A percentile compares a stretch with the other conserved stretches of the same genome.
These are phyloP conservation scores for Psophocarpus tetragonolobus DNA, from an alignment of 306 rosid genomes.

Conservation along the genomic window DNA sequence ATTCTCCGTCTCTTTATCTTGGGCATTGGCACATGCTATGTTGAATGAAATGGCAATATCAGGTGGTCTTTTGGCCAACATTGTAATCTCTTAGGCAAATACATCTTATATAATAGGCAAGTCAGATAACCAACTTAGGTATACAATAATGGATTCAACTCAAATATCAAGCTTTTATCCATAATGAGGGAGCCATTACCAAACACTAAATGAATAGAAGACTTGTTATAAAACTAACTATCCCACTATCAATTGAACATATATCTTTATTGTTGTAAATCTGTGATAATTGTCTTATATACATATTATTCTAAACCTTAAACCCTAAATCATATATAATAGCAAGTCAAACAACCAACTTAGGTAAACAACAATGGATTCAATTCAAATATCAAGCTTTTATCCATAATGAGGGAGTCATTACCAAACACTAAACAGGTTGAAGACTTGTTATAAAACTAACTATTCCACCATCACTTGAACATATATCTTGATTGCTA, in stretches of 20 bases:
- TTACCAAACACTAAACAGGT: neutral
- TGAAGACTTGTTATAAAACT: neutral
- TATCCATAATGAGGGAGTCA: neutral
- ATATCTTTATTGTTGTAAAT: neutral
- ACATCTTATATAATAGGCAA: neutral
- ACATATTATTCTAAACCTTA: no score
- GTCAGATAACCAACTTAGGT: conserved; percentile 18
- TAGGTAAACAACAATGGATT: neutral
- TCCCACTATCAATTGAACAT: neutral
- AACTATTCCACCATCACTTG: neutral
- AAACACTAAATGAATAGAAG: neutral
- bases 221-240: neutral
- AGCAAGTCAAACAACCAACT: conserved; percentile 14
- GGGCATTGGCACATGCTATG: neutral
- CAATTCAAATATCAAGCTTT: neutral
- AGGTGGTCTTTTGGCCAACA: neutral
- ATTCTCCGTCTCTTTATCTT: neutral
- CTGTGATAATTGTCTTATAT: no score
- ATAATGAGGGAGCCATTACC: neutral
- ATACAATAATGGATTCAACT: neutral
- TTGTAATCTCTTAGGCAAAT: neutral
- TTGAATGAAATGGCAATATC: neutral
- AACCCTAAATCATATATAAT: no score
- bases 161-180: neutral
- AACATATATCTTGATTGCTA: neutral